These are phyloP conservation scores for Albizia julibrissin DNA, from an alignment of 306 rosid genomes.

Conservation along the genomic window DNA sequence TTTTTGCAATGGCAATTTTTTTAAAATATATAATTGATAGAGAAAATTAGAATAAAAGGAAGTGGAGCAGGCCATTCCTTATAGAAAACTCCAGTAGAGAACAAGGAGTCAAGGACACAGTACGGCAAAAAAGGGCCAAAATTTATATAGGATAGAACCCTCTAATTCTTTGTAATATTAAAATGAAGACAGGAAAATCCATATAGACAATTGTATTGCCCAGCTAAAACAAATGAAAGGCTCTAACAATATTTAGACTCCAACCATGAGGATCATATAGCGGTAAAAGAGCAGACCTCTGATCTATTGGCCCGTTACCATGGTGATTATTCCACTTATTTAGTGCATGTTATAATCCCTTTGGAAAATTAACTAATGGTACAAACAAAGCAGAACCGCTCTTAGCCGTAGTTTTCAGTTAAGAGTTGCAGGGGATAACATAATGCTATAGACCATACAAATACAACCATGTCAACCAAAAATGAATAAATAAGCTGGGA, in stretches of 20 bases:
- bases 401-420: background rate
- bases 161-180: background rate
- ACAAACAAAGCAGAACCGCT: background rate
- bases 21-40: background rate
- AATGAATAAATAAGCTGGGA: background rate
- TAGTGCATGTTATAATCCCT: too few relatives aligned
- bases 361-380: background rate
- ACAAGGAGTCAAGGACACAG: background rate
- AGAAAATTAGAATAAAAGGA: background rate
- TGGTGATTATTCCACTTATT: background rate
- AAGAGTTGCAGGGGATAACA: background rate
- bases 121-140: background rate
- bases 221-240: background rate
- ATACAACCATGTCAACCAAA: background rate
- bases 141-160: background rate
- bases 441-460: background rate
- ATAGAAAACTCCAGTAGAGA: background rate
- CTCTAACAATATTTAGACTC: background rate
- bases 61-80: background rate
- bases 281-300: background rate
- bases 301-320: too few relatives aligned
- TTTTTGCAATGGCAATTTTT: background rate
- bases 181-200: background rate
- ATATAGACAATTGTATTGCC: background rate
- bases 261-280: background rate